Percentiles rank a stretch among this genome's conserved stretches.
These are phyloP conservation scores for Begonia peltatifolia DNA, from an alignment of 306 rosid genomes.

Conservation along the genomic window DNA sequence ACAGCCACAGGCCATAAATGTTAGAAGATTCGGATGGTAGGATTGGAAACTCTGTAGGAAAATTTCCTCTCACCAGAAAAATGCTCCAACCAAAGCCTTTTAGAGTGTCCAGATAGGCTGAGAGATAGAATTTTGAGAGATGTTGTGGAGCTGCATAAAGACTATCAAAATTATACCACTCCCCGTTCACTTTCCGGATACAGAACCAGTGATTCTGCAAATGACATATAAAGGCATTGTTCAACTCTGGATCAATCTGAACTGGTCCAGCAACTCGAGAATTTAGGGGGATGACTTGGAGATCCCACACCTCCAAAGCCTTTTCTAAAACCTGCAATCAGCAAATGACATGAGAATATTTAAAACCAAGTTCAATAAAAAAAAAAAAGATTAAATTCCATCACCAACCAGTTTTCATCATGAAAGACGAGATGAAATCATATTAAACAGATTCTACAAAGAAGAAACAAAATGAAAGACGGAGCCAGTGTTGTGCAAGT, in stretches of 20 bases:
- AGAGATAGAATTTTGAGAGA: slow-evolving; percentile 92
- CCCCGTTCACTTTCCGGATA: slow-evolving; percentile 80
- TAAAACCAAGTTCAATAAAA: too few relatives aligned
- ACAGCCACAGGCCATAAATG: slow-evolving; percentile 78
- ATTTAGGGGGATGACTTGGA: slow-evolving; percentile 92
- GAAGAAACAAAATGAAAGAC: too few relatives aligned
- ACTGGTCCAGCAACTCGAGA: slow-evolving; percentile 85
- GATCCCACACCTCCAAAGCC: slow-evolving; percentile 59
- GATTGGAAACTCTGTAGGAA: slow-evolving; percentile 1
- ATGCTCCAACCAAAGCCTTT: slow-evolving; percentile 98
- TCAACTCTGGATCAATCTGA: slow-evolving; percentile 73
- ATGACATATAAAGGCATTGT: slow-evolving; percentile 16
- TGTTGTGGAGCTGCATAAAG: slow-evolving; percentile 90
- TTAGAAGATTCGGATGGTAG: too few relatives aligned
- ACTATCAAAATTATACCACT: slow-evolving; percentile 97
- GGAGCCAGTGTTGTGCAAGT: too few relatives aligned
- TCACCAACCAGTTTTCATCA: too few relatives aligned
- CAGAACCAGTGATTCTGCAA: slow-evolving; percentile 97
- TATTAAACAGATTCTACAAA: too few relatives aligned
- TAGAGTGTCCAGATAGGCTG: slow-evolving; percentile 84
- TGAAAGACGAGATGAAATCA: too few relatives aligned
- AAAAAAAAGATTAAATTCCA: too few relatives aligned
- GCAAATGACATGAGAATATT: too few relatives aligned
- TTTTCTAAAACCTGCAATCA: slow-evolving; percentile 74
- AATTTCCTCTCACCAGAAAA: slow-evolving; percentile 85